Base-by-base conservation (phyloP, 805 yeast species). In the Pichia exigua region DNA sequence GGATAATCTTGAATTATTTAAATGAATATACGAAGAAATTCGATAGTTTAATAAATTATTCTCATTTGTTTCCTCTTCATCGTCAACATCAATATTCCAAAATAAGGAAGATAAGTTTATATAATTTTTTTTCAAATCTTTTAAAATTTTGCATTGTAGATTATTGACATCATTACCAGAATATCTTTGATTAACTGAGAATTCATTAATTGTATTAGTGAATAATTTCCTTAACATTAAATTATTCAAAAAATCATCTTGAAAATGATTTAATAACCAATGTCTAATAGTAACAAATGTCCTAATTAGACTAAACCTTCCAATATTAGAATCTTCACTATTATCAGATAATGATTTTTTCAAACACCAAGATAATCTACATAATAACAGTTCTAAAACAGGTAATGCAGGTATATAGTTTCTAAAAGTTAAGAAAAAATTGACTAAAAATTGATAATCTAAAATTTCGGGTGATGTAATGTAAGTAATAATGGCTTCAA, bases 281-380 rank as follows among this genome's bases (percentile, higher is more conserved):
- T 88, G 96, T 61, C 97, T 78, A 43, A 94, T 59, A 28, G 86
- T 82, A 27, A 88, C 96, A 70, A 91, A 92, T 0, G 95, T 84
- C 60, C 98, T 75, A 39, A 91, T 76, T 13, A 87, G 71, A 2
- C 85, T 83, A 44, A 85, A 72, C 53, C 82, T 77, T 1, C 95
- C 95, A 3, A 76, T 62, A 54, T 73, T 74, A 12, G 63, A 61
- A 42, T 61, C 61, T n/a, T 61, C 59, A 20, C 60, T 22, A 52
- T 59, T 51, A 27, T 47, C 46, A 4, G 54, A 45, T 20, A 53
- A 46, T 18, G 59, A 45, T 27, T 55, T 53, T 49, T 74, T 75
- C 26, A 86, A 66, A 24, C 89, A 79, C 96, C 96, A 88, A 12
- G 79, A 73, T 39, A 89, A 70, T 48, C 97, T 73, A 24, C 83